These are phyloP conservation scores for Xylaria polymorpha DNA, from an alignment of 2,329 filamentous ascomycete species.

Conservation along the genomic window DNA sequence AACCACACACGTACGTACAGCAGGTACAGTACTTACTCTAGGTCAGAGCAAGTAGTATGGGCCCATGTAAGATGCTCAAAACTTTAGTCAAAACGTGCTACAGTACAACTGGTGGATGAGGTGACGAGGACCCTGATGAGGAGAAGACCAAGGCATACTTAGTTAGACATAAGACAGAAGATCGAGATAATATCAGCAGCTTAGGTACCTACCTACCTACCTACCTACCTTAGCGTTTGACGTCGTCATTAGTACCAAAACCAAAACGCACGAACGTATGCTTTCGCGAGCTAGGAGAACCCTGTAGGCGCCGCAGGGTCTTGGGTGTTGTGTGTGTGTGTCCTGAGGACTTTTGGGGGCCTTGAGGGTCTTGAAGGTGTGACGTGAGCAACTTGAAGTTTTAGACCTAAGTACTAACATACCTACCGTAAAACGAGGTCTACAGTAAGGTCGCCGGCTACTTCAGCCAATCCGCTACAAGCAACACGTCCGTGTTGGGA, in stretches of 20 bases:
- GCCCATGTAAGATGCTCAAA: constrained; percentile 24
- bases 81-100: constrained; percentile 41
- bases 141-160: not conserved
- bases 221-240: not conserved
- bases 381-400: not conserved
- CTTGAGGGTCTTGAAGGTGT: constrained; percentile 4
- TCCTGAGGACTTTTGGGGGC: not conserved
- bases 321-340: not conserved
- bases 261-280: constrained; percentile 4
- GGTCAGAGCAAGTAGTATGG: constrained; percentile 3
- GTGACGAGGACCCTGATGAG: constrained; percentile 29
- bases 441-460: not conserved
- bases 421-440: not conserved
- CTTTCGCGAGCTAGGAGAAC: constrained; percentile 4
- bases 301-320: constrained; percentile 11
- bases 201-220: not conserved
- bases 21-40: no score
- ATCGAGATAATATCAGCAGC: constrained; percentile 1
- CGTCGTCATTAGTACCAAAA: constrained; percentile 19
- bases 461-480: constrained; percentile 30
- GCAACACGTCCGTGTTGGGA: constrained; percentile 31
- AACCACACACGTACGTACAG: constrained; percentile 2
- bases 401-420: not conserved
- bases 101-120: constrained; percentile 45
- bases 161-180: not conserved